Conservation (phyloP, 805 yeast genomes). For the Torulaspora gathmanii region DNA sequence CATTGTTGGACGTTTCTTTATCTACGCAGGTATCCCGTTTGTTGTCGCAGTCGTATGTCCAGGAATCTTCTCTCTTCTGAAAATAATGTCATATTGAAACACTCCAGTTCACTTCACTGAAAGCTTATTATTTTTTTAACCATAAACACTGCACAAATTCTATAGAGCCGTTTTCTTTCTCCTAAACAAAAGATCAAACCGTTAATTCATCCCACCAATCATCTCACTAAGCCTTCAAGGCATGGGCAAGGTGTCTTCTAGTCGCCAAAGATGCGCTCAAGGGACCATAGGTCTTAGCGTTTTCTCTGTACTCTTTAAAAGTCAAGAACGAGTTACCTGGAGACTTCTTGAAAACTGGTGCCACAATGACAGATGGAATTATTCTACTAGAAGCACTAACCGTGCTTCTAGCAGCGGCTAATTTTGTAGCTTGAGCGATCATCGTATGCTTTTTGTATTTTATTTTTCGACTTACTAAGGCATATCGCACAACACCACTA, state of each 20-base stretch:
- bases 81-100: constrained; percentile 7
- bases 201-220: neutral
- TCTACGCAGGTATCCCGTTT: constrained; percentile 75
- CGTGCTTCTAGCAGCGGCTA: constrained; percentile 9
- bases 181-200: neutral
- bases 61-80: constrained; percentile 13
- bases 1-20: constrained; percentile 67
- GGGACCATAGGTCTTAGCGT: constrained; percentile 39
- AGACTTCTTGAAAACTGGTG: constrained; percentile 9
- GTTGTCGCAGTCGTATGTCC: constrained; percentile 43
- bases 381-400: constrained; percentile 3
- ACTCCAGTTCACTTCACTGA: neutral
- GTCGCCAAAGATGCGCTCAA: constrained; percentile 29
- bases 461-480: too few relatives aligned
- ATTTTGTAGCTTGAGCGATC: constrained; percentile 15
- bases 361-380: constrained; percentile 4
- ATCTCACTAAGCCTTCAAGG: neutral
- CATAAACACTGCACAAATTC: neutral
- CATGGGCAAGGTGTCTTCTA: constrained; percentile 19
- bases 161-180: neutral
- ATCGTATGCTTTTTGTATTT: too few relatives aligned
- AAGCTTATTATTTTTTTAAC: neutral
- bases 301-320: constrained; percentile 38
- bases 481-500: too few relatives aligned
- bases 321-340: constrained; percentile 37